Conservation (phyloP, 495 filamentous ascomycete species). For the Penicillium arizonense region DNA sequence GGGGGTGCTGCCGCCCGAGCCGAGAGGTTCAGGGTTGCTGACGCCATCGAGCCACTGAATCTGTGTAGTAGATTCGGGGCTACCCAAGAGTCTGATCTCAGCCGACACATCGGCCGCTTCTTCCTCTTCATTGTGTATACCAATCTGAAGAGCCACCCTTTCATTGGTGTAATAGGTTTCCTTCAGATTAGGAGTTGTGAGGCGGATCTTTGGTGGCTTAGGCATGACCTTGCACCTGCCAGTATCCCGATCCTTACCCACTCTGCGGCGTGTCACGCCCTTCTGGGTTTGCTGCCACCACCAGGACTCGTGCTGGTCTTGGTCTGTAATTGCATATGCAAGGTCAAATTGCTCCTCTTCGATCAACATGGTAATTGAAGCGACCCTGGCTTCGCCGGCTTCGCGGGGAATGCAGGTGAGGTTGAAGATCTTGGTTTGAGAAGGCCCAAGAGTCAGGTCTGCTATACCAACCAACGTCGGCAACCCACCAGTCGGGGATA, state of each 20-base stretch:
- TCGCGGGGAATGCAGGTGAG: conserved; percentile 74
- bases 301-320: conserved; percentile 36
- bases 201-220: conserved; percentile 87
- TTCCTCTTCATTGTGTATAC: conserved; percentile 80
- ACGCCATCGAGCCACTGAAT: conserved; percentile 46
- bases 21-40: conserved; percentile 7
- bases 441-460: conserved; percentile 67
- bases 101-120: conserved; percentile 69
- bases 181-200: conserved; percentile 58
- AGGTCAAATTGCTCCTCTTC: conserved; percentile 67
- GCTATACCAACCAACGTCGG: conserved; percentile 52
- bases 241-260: conserved; percentile 41
- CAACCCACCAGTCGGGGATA: conserved; percentile 41
- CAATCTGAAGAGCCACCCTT: conserved; percentile 60
- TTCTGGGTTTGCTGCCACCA: conserved; percentile 57
- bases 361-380: conserved; percentile 61
- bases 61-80: conserved; percentile 49
- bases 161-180: conserved; percentile 85
- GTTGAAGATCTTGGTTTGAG: conserved; percentile 66
- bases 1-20: conserved; percentile 26
- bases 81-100: conserved; percentile 65
- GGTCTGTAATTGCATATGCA: conserved; percentile 56
- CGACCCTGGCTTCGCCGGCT: conserved; percentile 69
- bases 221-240: conserved; percentile 67
- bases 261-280: conserved; percentile 32